Percentiles rank a stretch among this genome's conserved stretches.
Conservation (phyloP, 2,329 filamentous ascomycete genomes). For the Nemania abortiva region DNA sequence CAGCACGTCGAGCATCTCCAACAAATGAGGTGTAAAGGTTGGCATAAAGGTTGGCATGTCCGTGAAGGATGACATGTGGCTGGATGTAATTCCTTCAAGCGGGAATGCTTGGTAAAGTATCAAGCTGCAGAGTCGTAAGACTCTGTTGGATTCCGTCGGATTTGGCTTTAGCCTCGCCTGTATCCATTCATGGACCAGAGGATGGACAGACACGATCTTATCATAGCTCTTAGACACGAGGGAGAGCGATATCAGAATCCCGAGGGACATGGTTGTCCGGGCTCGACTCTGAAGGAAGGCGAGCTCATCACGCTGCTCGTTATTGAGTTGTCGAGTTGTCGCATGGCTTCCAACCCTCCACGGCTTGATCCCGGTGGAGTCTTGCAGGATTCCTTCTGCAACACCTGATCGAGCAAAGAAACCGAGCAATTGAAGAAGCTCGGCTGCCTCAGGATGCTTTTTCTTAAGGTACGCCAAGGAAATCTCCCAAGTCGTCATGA, state of each 20-base stretch:
- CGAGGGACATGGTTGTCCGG: background rate
- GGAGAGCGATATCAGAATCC: background rate
- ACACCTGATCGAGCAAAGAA: background rate
- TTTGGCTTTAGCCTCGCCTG: background rate
- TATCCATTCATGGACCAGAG: background rate
- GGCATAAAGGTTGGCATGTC: too few species aligned
- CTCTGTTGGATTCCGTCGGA: background rate
- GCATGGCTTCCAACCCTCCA: background rate
- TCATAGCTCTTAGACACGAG: background rate
- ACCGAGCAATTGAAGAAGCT: background rate
- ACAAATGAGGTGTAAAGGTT: too few species aligned
- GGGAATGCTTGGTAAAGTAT: background rate
- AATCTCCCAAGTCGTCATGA: slow-evolving; percentile 15
- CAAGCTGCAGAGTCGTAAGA: background rate
- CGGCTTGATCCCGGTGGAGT: background rate
- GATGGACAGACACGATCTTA: background rate
- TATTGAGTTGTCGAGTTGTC: background rate
- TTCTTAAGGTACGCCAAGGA: background rate
- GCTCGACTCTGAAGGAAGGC: background rate
- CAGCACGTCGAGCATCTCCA: too few species aligned
- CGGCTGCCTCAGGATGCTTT: background rate
- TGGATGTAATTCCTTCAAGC: background rate
- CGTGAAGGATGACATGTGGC: too few species aligned
- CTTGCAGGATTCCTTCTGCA: background rate
- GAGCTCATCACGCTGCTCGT: background rate